Base-by-base conservation (phyloP, 139 green algal genomes). In the Edaphochlamys debaryana region DNA sequence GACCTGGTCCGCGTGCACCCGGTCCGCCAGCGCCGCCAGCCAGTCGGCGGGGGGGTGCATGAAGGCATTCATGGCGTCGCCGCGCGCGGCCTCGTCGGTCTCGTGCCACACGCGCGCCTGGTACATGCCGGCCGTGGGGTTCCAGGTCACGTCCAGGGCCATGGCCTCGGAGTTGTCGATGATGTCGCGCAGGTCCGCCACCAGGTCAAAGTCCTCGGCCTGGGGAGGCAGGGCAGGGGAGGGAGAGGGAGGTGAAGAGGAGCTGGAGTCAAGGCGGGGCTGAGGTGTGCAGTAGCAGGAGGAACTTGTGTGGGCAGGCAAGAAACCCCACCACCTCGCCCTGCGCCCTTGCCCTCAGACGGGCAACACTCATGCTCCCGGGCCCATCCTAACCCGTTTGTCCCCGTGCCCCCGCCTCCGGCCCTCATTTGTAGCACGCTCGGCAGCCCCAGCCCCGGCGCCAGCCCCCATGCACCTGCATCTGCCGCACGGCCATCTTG, bases 101-200 rank as follows among this genome's bases (percentile, higher is more conserved):
- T 76, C 77, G 40, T 85, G 76, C 86, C 86, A 90, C 32, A 90
- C 81, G 17, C 86, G 75, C 11, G 86, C 81, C 27, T 84, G 86
- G 69, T 87, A 90, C 60, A 90, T 81, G 36, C 74, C 80, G 25
- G 86, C 86, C 4, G 52, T 80, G 58, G 86, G 86, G 80, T 80
- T 87, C 86, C 86, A 90, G 23, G 76, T 90, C 20, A 90, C 69
- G 41, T 90, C 86, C 48, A 90, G 69, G 15, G 80, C 32, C 29
- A 81, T 23, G 17, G 86, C 86, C 71, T 89, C 56, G 36, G 64
- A 82, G 60, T 87, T 82, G 42, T 90, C 86, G 48, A 90, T 90
- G 40, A 90, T 82, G 40, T 90, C 80, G 15, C 80, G 68, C 27
- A 90, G 62, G 56, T 90, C 81, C 1, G 69, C 69, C 68, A 87